Evolutionary conservation across 2,329 filamentous ascomycete genomes (phyloP).

Genomic region (Sphaerulina populicola): DNA sequence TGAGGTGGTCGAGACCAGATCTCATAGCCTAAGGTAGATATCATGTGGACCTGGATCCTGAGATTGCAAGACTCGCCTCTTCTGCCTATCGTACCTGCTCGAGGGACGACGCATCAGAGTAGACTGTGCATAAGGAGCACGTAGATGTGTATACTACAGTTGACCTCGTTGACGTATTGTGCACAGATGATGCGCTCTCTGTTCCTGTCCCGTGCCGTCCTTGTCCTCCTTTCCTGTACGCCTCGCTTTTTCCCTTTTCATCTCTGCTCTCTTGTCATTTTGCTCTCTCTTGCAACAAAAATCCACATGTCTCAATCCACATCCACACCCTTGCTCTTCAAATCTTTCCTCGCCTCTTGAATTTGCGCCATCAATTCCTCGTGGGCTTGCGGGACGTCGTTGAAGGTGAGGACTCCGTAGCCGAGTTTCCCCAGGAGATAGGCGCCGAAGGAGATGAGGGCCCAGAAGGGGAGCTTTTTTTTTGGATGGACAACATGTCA

Average conservation of each 20-base stretch:
- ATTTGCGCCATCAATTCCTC: slow-evolving; percentile 83
- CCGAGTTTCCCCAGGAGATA: slow-evolving; percentile 88
- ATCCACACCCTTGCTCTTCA: slow-evolving; percentile 65
- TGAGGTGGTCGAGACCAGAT: background rate
- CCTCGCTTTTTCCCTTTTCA: slow-evolving; percentile 6
- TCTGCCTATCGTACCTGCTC: background rate
- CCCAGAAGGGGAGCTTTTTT: slow-evolving; percentile 79
- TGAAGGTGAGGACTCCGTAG: slow-evolving; percentile 89
- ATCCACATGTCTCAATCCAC: slow-evolving; percentile 53
- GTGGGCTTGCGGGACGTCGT: slow-evolving; percentile 87
- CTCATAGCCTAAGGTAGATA: background rate
- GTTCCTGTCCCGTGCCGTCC: background rate
- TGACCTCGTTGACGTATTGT: no score
- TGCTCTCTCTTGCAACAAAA: no score
- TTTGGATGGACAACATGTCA: no score
- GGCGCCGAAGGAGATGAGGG: slow-evolving; percentile 79
- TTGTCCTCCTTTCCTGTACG: background rate
- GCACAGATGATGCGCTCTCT: background rate
- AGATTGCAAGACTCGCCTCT: background rate
- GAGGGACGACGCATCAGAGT: background rate
- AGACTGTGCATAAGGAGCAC: background rate
- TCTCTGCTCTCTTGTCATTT: no score
- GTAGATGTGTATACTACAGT: background rate
- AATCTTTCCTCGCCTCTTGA: slow-evolving; percentile 63
- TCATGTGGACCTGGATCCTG: background rate